Conservation (phyloP, 768 basidiomycete genomes). For the Termitomyces sp. region DNA sequence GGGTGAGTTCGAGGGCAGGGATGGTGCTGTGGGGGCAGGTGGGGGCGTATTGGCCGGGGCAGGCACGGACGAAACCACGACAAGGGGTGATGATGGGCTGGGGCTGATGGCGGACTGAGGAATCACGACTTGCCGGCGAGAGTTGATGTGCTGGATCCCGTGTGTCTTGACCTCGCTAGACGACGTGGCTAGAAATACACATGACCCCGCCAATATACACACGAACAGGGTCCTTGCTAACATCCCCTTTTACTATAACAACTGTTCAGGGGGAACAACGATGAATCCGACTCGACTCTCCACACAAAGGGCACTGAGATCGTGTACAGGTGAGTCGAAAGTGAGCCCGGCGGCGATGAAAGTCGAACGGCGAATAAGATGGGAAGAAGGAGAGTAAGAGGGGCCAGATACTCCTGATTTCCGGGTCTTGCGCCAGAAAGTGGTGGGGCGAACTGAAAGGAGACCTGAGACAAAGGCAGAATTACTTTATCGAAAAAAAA, state of each 20-base stretch:
- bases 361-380: slow-evolving; percentile 74
- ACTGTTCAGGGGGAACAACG: slow-evolving; percentile 43
- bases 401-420: slow-evolving; percentile 71
- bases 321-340: slow-evolving; percentile 60
- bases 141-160: slow-evolving; percentile 15
- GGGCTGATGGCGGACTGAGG: slow-evolving; percentile 2
- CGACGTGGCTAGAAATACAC: slow-evolving; percentile 10
- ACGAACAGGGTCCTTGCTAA: slow-evolving; percentile 8
- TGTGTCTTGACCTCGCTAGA: slow-evolving; percentile 3
- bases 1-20: slow-evolving; percentile 5
- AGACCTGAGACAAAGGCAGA: not conserved
- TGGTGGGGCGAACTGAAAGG: slow-evolving; percentile 68
- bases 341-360: slow-evolving; percentile 76
- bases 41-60: not conserved
- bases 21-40: not conserved
- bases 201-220: slow-evolving; percentile 1
- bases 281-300: slow-evolving; percentile 53
- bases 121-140: slow-evolving; percentile 9
- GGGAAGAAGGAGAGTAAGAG: slow-evolving; percentile 70
- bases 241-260: slow-evolving; percentile 21
- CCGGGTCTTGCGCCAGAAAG: slow-evolving; percentile 76
- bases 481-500: slow-evolving; percentile 12
- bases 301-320: slow-evolving; percentile 61
- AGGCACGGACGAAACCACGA: not conserved
- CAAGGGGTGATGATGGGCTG: slow-evolving; percentile 4